phyloP scores from a whole-genome alignment of 2,329 filamentous ascomycete species.

The Zopfia rhizophila region DNA sequence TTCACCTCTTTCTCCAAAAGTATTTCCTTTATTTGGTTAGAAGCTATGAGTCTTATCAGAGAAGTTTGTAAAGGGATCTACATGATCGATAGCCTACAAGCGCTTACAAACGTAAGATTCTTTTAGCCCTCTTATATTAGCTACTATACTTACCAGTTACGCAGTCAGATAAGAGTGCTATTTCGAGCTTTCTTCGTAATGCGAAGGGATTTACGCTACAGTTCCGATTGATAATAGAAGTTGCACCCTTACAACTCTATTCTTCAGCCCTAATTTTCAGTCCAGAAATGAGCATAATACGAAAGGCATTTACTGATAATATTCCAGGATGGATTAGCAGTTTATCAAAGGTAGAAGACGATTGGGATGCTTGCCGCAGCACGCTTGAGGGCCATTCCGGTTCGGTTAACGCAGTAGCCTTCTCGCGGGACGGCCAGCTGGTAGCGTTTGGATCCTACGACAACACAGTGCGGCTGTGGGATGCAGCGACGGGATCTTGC shows the following conservation, averaged over 20 bases:
- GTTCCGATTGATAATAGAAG: conserved; percentile 29
- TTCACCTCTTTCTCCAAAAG: conserved; percentile 45
- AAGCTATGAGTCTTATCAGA: conserved; percentile 49
- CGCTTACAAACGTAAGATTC: conserved; percentile 7
- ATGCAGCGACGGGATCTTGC: conserved; percentile 12
- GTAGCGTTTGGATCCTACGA: conserved; percentile 25
- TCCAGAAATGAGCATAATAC: conserved; percentile 30
- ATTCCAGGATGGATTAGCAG: conserved; percentile 11
- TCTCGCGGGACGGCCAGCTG: conserved; percentile 26
- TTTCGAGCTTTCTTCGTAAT: conserved; percentile 30
- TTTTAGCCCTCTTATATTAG: background rate
- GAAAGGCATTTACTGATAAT: conserved; percentile 16
- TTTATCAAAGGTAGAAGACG: conserved; percentile 13
- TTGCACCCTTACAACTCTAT: conserved; percentile 46
- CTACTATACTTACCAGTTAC: conserved; percentile 3
- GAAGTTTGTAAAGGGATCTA: conserved; percentile 30
- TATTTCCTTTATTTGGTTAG: conserved; percentile 57
- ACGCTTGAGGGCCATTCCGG: conserved; percentile 15
- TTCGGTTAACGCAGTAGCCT: conserved; percentile 13
- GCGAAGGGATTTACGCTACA: conserved; percentile 38
- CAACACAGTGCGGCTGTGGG: conserved; percentile 26
- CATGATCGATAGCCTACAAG: conserved; percentile 8
- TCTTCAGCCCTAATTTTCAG: conserved; percentile 44
- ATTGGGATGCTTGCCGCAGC: conserved; percentile 23
- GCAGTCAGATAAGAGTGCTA: conserved; percentile 5